phyloP scores from a whole-genome alignment of 371 early-diverging fungal species.

The Apophysomyces elegans region DNA sequence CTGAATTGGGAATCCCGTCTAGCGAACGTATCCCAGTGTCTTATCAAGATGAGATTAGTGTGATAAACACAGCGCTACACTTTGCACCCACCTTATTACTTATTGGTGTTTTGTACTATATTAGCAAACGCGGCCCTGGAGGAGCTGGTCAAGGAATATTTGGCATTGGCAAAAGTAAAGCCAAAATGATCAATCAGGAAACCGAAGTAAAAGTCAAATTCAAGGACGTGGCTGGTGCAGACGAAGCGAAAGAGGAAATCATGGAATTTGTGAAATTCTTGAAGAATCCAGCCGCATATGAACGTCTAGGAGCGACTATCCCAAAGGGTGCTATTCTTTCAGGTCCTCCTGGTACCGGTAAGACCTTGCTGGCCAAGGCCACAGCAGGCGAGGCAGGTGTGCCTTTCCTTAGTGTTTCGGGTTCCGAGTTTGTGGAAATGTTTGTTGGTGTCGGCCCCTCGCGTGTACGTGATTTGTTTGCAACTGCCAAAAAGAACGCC shows the following conservation, averaged over 20 bases:
- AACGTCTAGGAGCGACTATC: constrained; percentile 98
- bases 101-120: constrained; percentile 85
- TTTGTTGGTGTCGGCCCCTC: constrained; percentile 99
- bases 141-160: constrained; percentile 86
- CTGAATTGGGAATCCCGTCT: constrained; percentile 88
- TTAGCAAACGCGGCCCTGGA: constrained; percentile 82
- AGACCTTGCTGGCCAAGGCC: constrained; percentile 98
- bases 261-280: constrained; percentile 99
- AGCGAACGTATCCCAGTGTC: constrained; percentile 90
- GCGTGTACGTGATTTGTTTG: constrained; percentile 98
- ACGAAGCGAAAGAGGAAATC: constrained; percentile 99
- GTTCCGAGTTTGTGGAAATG: constrained; percentile 99
- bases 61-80: constrained; percentile 75
- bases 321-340: constrained; percentile 99
- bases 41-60: constrained; percentile 80
- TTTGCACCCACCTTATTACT: constrained; percentile 93
- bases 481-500: constrained; percentile 95
- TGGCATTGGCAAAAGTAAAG: constrained; percentile 95
- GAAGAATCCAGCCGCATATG: constrained; percentile 97
- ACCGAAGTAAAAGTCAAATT: constrained; percentile 94
- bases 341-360: constrained; percentile 99
- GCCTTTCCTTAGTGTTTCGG: constrained; percentile 96
- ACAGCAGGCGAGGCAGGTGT: constrained; percentile 99
- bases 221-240: constrained; percentile 99
- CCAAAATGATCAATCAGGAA: constrained; percentile 97